These are phyloP conservation scores for Hibiscus mutabilis DNA, from an alignment of 345 rosid genomes.

Conservation along the genomic window DNA sequence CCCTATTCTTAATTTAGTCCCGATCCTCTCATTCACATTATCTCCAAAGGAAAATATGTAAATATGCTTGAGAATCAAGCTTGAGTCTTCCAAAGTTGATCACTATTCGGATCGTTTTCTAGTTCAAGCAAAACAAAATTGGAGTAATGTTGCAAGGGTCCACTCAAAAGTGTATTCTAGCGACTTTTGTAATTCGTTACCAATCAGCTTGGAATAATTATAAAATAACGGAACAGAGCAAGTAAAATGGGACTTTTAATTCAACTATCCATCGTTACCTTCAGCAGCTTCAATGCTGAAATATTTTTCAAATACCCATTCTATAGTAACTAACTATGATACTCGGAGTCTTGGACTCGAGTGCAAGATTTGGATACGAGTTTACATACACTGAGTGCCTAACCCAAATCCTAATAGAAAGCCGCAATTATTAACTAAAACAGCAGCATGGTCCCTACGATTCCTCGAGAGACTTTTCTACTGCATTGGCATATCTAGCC, in stretches of 20 bases:
- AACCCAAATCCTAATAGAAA: background rate
- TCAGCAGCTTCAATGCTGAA: background rate
- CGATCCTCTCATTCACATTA: background rate
- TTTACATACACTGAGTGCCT: background rate
- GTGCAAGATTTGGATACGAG: background rate
- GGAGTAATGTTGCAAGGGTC: background rate
- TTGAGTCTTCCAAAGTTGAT: background rate
- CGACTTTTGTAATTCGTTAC: background rate
- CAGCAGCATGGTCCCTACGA: background rate
- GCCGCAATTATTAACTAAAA: background rate
- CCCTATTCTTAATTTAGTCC: background rate
- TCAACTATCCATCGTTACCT: background rate
- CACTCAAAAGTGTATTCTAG: background rate
- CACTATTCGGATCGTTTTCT: background rate
- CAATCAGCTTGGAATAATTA: background rate
- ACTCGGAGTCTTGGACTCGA: background rate
- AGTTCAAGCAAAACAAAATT: background rate
- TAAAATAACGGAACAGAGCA: background rate
- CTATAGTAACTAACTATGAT: background rate
- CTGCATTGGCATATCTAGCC: background rate
- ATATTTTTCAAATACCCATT: background rate
- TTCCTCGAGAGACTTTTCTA: background rate
- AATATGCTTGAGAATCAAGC: background rate
- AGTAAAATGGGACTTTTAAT: background rate
- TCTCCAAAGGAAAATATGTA: background rate